Evolutionary conservation across 345 rosid species (phyloP).

Genomic region (Pseudoturritis turrita): DNA sequence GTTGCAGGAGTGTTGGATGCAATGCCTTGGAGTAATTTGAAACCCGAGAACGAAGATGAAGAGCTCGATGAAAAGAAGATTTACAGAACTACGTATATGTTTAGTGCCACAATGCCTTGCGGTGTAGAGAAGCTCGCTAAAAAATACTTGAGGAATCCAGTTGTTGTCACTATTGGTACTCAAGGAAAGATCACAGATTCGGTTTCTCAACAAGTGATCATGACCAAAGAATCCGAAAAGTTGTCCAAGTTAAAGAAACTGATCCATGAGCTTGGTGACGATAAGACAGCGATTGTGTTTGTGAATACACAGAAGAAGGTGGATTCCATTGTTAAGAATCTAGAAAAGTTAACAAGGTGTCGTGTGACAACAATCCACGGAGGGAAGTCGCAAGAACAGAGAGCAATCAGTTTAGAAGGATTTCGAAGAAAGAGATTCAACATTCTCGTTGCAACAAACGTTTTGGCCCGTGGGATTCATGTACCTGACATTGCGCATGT

Average conservation of each 20-base stretch:
- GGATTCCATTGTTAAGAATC: constrained; percentile 59
- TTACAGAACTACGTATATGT: constrained; percentile 94
- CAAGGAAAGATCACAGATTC: constrained; percentile 89
- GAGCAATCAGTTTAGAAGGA: constrained; percentile 68
- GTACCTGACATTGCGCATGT: constrained; percentile 76
- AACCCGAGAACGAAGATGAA: constrained; percentile 94
- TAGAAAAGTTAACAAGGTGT: constrained; percentile 54
- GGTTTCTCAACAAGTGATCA: constrained; percentile 71
- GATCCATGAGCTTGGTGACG: constrained; percentile 65
- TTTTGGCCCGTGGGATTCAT: constrained; percentile 69
- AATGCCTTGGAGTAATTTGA: constrained; percentile 90
- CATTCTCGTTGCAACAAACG: constrained; percentile 75
- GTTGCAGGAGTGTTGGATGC: constrained; percentile 87
- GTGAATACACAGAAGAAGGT: constrained; percentile 75
- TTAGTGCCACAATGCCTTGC: constrained; percentile 96
- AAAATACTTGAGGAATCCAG: constrained; percentile 93
- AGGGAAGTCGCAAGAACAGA: constrained; percentile 85
- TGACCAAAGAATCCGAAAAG: constrained; percentile 74
- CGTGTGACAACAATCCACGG: constrained; percentile 78
- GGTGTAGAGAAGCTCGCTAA: constrained; percentile 91
- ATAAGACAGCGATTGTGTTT: constrained; percentile 65
- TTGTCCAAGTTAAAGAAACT: constrained; percentile 49
- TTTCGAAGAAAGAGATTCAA: constrained; percentile 61
- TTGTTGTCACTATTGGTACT: constrained; percentile 88
- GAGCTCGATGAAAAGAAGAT: constrained; percentile 89